Evolutionary conservation across 2,329 filamentous ascomycete species (phyloP).

Genomic region (Botrytis fabae): DNA sequence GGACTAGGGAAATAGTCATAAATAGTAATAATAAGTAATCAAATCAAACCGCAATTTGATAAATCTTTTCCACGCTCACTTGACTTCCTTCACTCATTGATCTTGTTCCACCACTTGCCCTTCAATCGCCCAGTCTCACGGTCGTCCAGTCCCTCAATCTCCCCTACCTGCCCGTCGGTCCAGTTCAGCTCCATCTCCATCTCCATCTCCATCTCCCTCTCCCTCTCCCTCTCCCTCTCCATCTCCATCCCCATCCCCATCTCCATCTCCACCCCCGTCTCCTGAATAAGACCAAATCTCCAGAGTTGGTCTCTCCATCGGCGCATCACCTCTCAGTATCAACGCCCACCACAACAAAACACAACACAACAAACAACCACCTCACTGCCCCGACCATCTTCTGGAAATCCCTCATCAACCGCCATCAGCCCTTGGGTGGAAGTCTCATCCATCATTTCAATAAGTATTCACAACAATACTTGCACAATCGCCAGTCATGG

Average conservation of each 20-base stretch:
- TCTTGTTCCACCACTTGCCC: too few relatives aligned
- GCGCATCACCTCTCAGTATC: background rate
- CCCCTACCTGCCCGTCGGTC: background rate
- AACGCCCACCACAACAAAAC: background rate
- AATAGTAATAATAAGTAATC: background rate
- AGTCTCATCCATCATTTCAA: background rate
- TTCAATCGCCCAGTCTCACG: too few relatives aligned
- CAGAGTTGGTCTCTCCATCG: background rate
- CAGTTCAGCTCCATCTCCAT: background rate
- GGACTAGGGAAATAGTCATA: background rate
- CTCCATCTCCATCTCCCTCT: background rate
- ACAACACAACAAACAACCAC: background rate
- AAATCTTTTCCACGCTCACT: background rate
- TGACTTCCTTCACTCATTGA: background rate
- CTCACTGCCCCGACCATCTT: background rate
- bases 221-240: too few relatives aligned
- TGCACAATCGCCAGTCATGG: slow-evolving; percentile 21
- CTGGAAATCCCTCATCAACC: background rate
- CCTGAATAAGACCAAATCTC: background rate
- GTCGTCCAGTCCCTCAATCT: too few relatives aligned
- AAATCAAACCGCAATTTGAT: background rate
- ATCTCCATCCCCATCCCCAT: background rate
- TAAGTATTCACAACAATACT: background rate
- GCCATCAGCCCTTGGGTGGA: too few relatives aligned
- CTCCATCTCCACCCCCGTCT: background rate